Evolutionary conservation across 2,329 filamentous ascomycete species (phyloP).

Genomic region (Ilyonectria sp.): DNA sequence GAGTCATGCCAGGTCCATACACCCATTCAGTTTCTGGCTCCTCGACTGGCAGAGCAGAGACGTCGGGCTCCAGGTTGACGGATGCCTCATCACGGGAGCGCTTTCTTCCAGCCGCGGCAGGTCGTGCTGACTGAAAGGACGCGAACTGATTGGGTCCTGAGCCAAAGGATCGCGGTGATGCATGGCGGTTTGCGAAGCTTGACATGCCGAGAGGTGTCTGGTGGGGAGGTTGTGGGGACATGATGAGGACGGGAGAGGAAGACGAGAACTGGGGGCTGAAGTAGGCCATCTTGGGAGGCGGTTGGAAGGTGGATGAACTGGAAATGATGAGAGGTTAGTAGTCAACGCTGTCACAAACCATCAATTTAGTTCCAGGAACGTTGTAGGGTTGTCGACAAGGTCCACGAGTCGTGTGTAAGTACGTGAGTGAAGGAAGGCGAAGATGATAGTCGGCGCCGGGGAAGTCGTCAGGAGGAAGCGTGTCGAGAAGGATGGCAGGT

Average conservation of each 20-base stretch:
- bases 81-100: slow-evolving; percentile 82
- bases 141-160: slow-evolving; percentile 40
- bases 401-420: slow-evolving; percentile 4
- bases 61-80: slow-evolving; percentile 75
- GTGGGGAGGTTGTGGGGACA: slow-evolving; percentile 53
- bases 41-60: slow-evolving; percentile 60
- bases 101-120: slow-evolving; percentile 72
- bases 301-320: slow-evolving; percentile 36
- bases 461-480: not conserved
- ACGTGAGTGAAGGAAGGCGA: not conserved
- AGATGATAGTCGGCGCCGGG: slow-evolving; percentile 1
- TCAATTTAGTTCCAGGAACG: slow-evolving; percentile 32
- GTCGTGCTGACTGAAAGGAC: slow-evolving; percentile 48
- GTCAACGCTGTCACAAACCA: slow-evolving; percentile 52
- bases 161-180: slow-evolving; percentile 45
- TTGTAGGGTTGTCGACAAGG: slow-evolving; percentile 7
- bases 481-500: not conserved
- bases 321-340: slow-evolving; percentile 49
- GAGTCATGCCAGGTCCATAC: slow-evolving; percentile 80
- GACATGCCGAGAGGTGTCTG: slow-evolving; percentile 52
- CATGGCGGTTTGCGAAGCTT: slow-evolving; percentile 46
- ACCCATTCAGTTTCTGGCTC: slow-evolving; percentile 75
- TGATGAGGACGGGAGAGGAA: slow-evolving; percentile 62
- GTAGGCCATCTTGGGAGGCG: slow-evolving; percentile 57
- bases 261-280: slow-evolving; percentile 59